Evolutionary conservation across 495 filamentous ascomycete genomes (phyloP).

Genomic region (Cercophora sp.): DNA sequence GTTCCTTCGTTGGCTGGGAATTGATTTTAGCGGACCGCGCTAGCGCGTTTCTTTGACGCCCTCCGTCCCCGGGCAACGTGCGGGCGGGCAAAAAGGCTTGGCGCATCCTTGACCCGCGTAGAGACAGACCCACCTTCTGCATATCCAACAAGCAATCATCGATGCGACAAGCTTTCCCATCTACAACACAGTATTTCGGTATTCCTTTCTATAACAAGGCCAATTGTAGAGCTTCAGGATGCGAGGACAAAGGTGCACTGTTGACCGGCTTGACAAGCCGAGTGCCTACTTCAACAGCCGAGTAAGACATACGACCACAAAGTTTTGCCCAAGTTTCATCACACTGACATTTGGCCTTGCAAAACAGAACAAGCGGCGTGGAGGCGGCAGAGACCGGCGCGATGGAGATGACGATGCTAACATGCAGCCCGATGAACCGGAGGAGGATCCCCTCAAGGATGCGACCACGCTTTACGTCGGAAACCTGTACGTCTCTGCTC

Average conservation of each 20-base stretch:
- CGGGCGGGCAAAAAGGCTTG: constrained; percentile 3
- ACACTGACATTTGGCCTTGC: too few species aligned
- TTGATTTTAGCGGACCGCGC: constrained; percentile 2
- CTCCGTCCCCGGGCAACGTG: neutral
- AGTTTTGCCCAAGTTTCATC: too few species aligned
- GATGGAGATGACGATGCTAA: constrained; percentile 50
- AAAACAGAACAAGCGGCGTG: constrained; percentile 62
- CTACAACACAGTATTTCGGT: too few species aligned
- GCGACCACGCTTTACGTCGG: constrained; percentile 96
- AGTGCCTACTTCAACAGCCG: constrained; percentile 82
- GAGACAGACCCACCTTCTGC: neutral
- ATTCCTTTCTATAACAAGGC: too few species aligned
- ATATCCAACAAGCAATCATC: neutral
- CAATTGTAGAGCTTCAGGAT: too few species aligned
- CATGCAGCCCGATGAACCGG: constrained; percentile 46
- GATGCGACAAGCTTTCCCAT: neutral
- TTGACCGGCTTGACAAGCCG: constrained; percentile 82
- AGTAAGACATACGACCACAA: too few species aligned
- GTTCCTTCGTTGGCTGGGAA: neutral
- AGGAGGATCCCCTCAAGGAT: constrained; percentile 71
- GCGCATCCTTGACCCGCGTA: neutral
- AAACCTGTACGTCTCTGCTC: constrained; percentile 66
- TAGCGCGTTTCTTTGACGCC: neutral
- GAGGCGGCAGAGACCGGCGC: constrained; percentile 56
- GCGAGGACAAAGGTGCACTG: constrained; percentile 52